phyloP scores from a whole-genome alignment of 768 basidiomycete species.

The Phlebiopsis flavidoalba region DNA sequence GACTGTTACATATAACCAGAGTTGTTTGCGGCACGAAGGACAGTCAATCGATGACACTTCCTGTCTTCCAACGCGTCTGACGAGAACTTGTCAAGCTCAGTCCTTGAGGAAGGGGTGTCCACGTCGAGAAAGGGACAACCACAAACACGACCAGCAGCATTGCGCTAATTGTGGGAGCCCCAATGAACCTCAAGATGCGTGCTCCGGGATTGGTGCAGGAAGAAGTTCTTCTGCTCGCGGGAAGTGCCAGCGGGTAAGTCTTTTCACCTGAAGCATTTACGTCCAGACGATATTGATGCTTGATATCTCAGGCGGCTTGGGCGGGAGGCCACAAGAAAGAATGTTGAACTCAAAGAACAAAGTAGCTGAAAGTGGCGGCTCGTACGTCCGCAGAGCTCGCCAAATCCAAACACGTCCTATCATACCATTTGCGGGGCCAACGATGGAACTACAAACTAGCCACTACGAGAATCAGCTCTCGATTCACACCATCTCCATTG shows the following conservation, averaged over 20 bases:
- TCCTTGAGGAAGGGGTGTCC: slow-evolving; percentile 1
- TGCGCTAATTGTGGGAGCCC: slow-evolving; percentile 10
- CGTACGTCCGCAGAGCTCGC: too few relatives aligned
- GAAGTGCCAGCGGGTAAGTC: neutral
- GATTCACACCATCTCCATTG: too few relatives aligned
- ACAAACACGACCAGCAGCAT: slow-evolving; percentile 4
- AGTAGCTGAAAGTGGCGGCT: too few relatives aligned
- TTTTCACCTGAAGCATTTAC: neutral
- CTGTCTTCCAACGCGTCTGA: neutral
- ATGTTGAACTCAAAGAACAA: neutral
- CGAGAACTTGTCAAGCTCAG: neutral
- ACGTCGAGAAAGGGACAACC: slow-evolving; percentile 1
- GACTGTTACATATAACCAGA: neutral
- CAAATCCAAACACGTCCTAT: too few relatives aligned
- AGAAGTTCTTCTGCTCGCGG: slow-evolving; percentile 3
- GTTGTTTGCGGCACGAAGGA: neutral
- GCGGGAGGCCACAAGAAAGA: neutral
- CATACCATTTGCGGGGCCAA: too few relatives aligned
- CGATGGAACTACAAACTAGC: too few relatives aligned
- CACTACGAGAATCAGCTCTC: too few relatives aligned
- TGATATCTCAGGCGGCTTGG: neutral
- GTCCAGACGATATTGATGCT: neutral
- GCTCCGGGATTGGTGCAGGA: slow-evolving; percentile 1
- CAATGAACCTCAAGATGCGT: slow-evolving; percentile 4
- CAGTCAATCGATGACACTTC: neutral